Percentiles rank a stretch among this genome's conserved stretches.
These are phyloP conservation scores for Globisporangium uncinulatum DNA, from an alignment of 352 stramenopile species.

Conservation along the genomic window DNA sequence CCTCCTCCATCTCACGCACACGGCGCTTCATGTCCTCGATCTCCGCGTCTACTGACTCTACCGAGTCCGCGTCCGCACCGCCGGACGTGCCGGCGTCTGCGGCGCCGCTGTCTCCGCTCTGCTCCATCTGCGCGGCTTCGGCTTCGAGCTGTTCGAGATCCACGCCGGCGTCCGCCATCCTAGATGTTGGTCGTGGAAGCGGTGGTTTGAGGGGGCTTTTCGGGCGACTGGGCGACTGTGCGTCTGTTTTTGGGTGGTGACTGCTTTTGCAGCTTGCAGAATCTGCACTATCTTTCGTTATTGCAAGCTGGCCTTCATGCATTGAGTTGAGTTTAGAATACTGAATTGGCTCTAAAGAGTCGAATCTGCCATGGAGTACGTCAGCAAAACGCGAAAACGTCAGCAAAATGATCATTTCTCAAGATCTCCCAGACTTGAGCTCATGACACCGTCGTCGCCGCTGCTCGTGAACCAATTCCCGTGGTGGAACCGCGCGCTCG, in stretches of 20 bases:
- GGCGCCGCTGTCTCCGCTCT: not conserved
- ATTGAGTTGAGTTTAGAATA: too few relatives aligned
- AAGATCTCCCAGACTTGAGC: not conserved
- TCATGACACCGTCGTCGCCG: not conserved
- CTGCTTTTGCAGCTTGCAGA: not conserved
- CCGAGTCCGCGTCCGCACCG: constrained; percentile 24
- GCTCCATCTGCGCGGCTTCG: constrained; percentile 12
- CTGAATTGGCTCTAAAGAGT: too few relatives aligned
- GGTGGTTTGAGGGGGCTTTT: not conserved
- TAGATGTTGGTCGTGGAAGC: not conserved
- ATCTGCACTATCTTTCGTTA: not conserved
- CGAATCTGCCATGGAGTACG: not conserved
- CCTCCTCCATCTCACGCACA: constrained; percentile 79
- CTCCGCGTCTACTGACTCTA: constrained; percentile 52
- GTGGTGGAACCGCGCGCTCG: constrained; percentile 11
- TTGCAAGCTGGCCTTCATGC: not conserved
- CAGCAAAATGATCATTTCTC: too few relatives aligned
- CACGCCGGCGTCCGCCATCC: constrained; percentile 12
- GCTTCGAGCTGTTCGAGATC: constrained; percentile 20
- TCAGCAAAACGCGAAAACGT: not conserved
- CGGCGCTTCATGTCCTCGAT: constrained; percentile 84
- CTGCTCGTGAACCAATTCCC: constrained; percentile 4
- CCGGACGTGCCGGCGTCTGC: constrained; percentile 3
- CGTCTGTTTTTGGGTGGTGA: not conserved
- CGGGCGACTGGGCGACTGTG: not conserved